phyloP scores from a whole-genome alignment of 345 rosid species.

The Physaria fendleri region DNA sequence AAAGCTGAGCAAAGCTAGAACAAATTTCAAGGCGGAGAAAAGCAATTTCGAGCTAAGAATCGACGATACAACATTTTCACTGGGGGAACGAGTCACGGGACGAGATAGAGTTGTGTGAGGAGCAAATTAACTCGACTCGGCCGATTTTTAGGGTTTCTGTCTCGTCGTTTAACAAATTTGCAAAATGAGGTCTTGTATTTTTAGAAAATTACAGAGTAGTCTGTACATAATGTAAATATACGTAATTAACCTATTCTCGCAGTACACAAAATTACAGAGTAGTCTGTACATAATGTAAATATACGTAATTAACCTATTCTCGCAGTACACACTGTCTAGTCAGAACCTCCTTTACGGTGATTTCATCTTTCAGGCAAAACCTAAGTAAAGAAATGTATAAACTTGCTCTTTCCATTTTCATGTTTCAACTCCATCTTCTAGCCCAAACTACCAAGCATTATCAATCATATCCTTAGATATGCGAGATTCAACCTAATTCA shows the following conservation, averaged over 20 bases:
- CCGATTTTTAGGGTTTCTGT: slow-evolving; percentile 33
- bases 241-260: not conserved
- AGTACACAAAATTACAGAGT: not conserved
- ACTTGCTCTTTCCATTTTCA: slow-evolving; percentile 9
- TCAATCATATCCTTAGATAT: not conserved
- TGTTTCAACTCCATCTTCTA: not conserved
- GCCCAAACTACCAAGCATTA: slow-evolving; percentile 4
- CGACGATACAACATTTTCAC: slow-evolving; percentile 1
- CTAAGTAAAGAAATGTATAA: not conserved
- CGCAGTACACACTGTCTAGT: not conserved
- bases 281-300: not conserved
- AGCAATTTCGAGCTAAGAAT: not conserved
- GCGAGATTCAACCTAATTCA: not conserved
- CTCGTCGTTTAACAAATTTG: slow-evolving; percentile 15
- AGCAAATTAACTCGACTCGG: slow-evolving; percentile 33
- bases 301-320: not conserved
- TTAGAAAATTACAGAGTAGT: not conserved
- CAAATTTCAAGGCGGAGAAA: not conserved
- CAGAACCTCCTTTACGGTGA: not conserved
- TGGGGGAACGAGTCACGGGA: slow-evolving; percentile 28
- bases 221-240: not conserved
- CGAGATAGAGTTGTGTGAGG: slow-evolving; percentile 29
- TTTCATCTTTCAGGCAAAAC: slow-evolving; percentile 11
- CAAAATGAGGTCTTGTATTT: slow-evolving; percentile 1
- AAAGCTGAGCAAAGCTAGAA: not conserved